Evolutionary conservation across 2,329 filamentous ascomycete genomes (phyloP).

Genomic region (Trichoderma pleuroti): DNA sequence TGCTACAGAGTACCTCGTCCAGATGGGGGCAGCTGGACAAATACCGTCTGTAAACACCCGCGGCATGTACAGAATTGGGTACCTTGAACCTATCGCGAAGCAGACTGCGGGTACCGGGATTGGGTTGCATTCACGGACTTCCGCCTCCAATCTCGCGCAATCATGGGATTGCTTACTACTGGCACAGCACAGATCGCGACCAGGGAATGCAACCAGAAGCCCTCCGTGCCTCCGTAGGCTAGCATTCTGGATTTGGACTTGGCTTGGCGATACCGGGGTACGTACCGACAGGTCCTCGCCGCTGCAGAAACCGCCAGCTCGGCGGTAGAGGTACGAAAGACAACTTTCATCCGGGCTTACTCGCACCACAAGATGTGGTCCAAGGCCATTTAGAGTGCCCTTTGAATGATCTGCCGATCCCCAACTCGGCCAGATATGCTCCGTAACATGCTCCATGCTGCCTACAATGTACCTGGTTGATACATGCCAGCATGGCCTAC

Average conservation of each 20-base stretch:
- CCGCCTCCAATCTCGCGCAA: not conserved
- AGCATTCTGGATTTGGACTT: not conserved
- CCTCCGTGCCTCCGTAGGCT: not conserved
- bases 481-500: not conserved
- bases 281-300: not conserved
- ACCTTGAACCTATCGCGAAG: not conserved
- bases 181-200: not conserved
- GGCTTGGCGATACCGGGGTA: not conserved
- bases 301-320: not conserved
- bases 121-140: not conserved
- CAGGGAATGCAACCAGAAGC: not conserved
- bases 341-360: constrained; percentile 10
- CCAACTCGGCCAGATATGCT: constrained; percentile 1
- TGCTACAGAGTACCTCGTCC: not conserved
- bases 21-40: not conserved
- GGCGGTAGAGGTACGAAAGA: not conserved
- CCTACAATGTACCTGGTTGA: not conserved
- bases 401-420: constrained; percentile 12
- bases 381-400: not conserved
- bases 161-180: not conserved
- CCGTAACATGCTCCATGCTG: not conserved
- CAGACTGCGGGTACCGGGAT: not conserved
- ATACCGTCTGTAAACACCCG: not conserved
- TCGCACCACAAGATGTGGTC: not conserved
- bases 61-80: not conserved